A percentile compares a stretch with the other conserved stretches of the same genome.
These are phyloP conservation scores for Phaeophleospora eucalypticola DNA, from an alignment of 2,329 filamentous ascomycete species.

Conservation along the genomic window DNA sequence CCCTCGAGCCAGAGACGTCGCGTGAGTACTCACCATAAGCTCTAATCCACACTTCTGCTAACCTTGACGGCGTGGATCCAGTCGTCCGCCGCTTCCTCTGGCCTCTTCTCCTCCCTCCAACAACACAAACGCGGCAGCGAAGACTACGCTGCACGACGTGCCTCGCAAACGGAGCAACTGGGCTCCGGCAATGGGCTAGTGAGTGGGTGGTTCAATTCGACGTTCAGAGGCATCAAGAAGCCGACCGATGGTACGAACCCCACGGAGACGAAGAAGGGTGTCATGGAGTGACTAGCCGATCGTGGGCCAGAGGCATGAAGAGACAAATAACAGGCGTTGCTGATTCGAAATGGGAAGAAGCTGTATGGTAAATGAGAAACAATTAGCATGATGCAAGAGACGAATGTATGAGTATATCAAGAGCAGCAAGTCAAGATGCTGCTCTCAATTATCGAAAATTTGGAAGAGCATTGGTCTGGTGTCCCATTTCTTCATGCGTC, in stretches of 20 bases:
- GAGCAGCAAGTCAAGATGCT: too few species aligned
- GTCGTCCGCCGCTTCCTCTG: slow-evolving; percentile 23
- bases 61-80: slow-evolving; percentile 3
- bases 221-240: slow-evolving; percentile 6
- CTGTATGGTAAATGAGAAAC: not conserved
- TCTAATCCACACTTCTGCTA: not conserved
- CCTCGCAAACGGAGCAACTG: slow-evolving; percentile 18
- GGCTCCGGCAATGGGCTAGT: slow-evolving; percentile 3
- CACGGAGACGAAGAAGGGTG: slow-evolving; percentile 8
- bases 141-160: slow-evolving; percentile 29
- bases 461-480: too few species aligned
- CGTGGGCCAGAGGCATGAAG: slow-evolving; percentile 6
- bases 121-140: slow-evolving; percentile 31
- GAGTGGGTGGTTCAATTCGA: slow-evolving; percentile 11
- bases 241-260: not conserved
- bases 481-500: too few species aligned
- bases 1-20: slow-evolving; percentile 17
- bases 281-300: slow-evolving; percentile 11
- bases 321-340: not conserved
- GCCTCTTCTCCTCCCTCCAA: slow-evolving; percentile 28
- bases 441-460: too few species aligned
- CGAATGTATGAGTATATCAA: not conserved
- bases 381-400: not conserved
- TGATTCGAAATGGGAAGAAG: not conserved
- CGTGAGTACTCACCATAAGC: slow-evolving; percentile 9